phyloP scores from a whole-genome alignment of 2,329 filamentous ascomycete species.

The Talaromyces sp. region DNA sequence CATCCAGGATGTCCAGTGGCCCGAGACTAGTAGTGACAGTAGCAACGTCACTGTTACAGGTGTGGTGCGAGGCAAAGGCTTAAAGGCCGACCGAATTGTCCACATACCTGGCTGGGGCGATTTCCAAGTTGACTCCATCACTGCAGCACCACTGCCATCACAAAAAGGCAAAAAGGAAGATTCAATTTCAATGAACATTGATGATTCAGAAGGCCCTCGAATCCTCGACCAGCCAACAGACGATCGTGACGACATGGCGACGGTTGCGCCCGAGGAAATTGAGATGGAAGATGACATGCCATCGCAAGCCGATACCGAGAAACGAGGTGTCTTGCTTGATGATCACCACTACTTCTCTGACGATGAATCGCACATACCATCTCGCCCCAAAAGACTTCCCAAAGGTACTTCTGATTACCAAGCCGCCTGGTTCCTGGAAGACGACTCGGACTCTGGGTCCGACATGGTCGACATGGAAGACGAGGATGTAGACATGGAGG shows the following conservation, averaged over 20 bases:
- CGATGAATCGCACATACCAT: slow-evolving; percentile 59
- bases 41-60: slow-evolving; percentile 72
- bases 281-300: slow-evolving; percentile 64
- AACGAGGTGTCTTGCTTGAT: slow-evolving; percentile 86
- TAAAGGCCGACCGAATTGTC: slow-evolving; percentile 85
- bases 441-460: slow-evolving; percentile 77
- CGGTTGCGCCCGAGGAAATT: slow-evolving; percentile 80
- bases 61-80: slow-evolving; percentile 72
- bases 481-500: slow-evolving; percentile 45
- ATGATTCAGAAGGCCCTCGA: slow-evolving; percentile 46
- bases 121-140: slow-evolving; percentile 87
- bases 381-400: slow-evolving; percentile 68
- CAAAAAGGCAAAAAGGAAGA: slow-evolving; percentile 50
- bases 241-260: slow-evolving; percentile 75
- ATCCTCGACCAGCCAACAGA: slow-evolving; percentile 66
- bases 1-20: slow-evolving; percentile 73
- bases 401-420: slow-evolving; percentile 93
- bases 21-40: slow-evolving; percentile 43
- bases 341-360: slow-evolving; percentile 98
- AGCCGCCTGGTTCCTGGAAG: slow-evolving; percentile 83
- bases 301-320: slow-evolving; percentile 48
- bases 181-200: slow-evolving; percentile 65
- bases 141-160: slow-evolving; percentile 61
- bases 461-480: slow-evolving; percentile 73
- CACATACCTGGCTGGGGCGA: slow-evolving; percentile 92